Conservation (phyloP, 345 rosid species). For the Populus euphratica region DNA sequence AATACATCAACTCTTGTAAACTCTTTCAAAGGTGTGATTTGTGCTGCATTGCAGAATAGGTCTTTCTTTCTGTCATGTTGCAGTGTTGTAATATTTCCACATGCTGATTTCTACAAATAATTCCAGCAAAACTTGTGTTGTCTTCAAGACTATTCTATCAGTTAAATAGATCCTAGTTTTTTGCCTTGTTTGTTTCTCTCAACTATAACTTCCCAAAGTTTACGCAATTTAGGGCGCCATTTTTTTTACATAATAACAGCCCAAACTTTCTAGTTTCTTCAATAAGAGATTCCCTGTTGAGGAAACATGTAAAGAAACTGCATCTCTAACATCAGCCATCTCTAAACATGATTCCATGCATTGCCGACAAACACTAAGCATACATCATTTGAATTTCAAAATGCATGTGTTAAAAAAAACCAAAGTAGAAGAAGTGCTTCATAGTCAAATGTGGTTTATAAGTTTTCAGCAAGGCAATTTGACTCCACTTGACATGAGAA, state of each 20-base stretch:
- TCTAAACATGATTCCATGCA: neutral
- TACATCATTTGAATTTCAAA: neutral
- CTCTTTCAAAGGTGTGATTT: neutral
- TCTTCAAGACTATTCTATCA: neutral
- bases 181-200: too few species aligned
- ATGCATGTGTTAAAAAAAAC: neutral
- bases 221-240: too few species aligned
- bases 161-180: too few species aligned
- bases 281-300: neutral
- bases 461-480: neutral
- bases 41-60: neutral
- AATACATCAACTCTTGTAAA: conserved; percentile 19
- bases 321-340: neutral
- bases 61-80: neutral
- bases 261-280: too few species aligned
- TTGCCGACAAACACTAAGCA: neutral
- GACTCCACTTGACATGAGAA: too few species aligned
- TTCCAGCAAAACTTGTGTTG: neutral
- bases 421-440: too few species aligned
- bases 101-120: neutral
- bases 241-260: too few species aligned
- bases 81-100: neutral
- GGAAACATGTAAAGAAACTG: neutral
- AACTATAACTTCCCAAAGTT: too few species aligned
- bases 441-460: neutral